Base-by-base conservation (phyloP, 140 eudicot genomes). In the Bidens hawaiensis region DNA sequence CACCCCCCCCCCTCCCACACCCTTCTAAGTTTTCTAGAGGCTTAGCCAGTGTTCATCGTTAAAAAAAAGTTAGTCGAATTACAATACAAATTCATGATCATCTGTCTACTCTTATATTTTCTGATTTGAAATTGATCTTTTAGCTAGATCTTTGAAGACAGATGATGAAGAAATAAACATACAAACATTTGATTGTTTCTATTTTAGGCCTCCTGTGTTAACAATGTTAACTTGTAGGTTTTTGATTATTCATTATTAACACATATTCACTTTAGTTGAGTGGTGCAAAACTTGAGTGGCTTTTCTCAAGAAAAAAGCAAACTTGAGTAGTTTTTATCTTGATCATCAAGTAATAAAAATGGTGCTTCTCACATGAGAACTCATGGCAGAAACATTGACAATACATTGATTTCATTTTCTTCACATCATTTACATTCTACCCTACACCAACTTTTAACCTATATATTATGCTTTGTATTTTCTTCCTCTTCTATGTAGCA, bases 321-420 rank as follows among this genome's bases (percentile, higher is more conserved):
- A 78, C 83, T 78, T 62, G 85, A 81, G 93, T 84, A 84, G 73
- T 75, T 69, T 76, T 75, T 71, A 62, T 79, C 79, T 71, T 70
- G 72, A 80, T 74, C 80, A 59, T 83, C 78, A 82, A 64, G 81
- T 70, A 38, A 69, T 60, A 46, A 51, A n/a, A 47, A 67, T 73
- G 78, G 68, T 73, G 72, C 25, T 46, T 45, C 63, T 54, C 34
- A 17, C 58, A 51, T 51, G 58, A 51, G 70, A 55, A 68, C 46
- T 36, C 71, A 61, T 67, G 73, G 67, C 45, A 54, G 41, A 40
- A 62, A 60, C 72, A 33, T 72, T 52, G 60, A 42, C 77, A 65
- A 63, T 38, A 64, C 67, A 64, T 15, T 31, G 54, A 31, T 73
- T 65, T 56, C 78, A 73, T 56, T 65, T 71, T 50, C 24, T 71